Conservation (phyloP, 2,329 filamentous ascomycete species). For the Aspergillaceae sp. region DNA sequence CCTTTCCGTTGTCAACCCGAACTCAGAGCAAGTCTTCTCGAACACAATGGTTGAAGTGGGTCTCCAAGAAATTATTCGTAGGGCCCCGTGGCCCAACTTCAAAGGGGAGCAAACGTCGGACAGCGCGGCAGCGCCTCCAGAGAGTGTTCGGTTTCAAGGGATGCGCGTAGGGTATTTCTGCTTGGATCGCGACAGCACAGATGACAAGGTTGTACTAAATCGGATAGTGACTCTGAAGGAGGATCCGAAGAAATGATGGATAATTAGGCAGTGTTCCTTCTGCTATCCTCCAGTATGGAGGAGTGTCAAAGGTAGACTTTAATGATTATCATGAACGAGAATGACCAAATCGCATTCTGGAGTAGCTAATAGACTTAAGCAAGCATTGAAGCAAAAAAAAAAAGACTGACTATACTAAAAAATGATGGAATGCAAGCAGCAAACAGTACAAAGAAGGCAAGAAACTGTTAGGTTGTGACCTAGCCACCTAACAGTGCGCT, state of each 20-base stretch:
- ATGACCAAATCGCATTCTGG: too few relatives aligned
- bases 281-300: too few relatives aligned
- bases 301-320: too few relatives aligned
- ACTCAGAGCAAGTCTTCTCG: constrained; percentile 71
- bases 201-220: constrained; percentile 75
- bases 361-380: too few relatives aligned
- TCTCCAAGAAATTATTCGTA: constrained; percentile 63
- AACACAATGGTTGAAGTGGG: constrained; percentile 75
- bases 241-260: constrained; percentile 4
- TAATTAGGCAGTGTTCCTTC: too few relatives aligned
- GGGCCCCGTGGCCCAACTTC: constrained; percentile 79
- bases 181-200: constrained; percentile 67
- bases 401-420: too few relatives aligned
- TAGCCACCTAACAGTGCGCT: too few relatives aligned
- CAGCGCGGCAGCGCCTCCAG: constrained; percentile 44
- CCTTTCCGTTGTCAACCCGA: constrained; percentile 72
- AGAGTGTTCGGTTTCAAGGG: constrained; percentile 81
- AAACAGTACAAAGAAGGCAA: too few relatives aligned
- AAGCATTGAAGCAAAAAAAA: too few relatives aligned
- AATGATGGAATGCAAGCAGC: too few relatives aligned
- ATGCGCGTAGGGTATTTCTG: constrained; percentile 61
- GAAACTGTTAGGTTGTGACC: too few relatives aligned
- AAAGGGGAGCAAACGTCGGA: constrained; percentile 55
- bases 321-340: too few relatives aligned
- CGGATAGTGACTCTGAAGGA: constrained; percentile 88